Conservation (phyloP, 306 rosid genomes). For the Casuarina glauca region DNA sequence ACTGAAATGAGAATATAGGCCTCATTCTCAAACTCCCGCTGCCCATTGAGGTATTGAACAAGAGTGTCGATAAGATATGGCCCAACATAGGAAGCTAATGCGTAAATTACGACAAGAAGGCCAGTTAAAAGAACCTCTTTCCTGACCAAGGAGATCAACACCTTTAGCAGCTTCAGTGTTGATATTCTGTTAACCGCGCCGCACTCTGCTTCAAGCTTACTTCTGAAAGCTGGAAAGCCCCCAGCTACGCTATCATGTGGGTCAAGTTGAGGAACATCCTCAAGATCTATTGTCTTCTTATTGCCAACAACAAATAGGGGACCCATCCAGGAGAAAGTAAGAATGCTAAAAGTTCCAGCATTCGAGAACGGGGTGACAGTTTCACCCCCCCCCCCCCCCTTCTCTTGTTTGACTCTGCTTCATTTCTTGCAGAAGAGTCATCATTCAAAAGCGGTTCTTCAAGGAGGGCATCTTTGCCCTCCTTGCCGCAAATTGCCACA, state of each 20-base stretch:
- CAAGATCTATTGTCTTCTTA: slow-evolving; percentile 51
- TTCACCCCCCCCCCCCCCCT: slow-evolving; percentile 38
- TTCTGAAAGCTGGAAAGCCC: slow-evolving; percentile 32
- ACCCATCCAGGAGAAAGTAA: slow-evolving; percentile 53
- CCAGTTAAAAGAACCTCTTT: slow-evolving; percentile 37
- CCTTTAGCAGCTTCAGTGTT: slow-evolving; percentile 37
- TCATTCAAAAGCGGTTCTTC: slow-evolving; percentile 46
- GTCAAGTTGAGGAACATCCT: slow-evolving; percentile 59
- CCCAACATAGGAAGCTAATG: slow-evolving; percentile 49
- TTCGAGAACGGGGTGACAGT: slow-evolving; percentile 41
- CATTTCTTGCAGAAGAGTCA: slow-evolving; percentile 1
- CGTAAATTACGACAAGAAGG: slow-evolving; percentile 16
- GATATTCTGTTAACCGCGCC: slow-evolving; percentile 28
- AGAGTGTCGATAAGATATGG: slow-evolving; percentile 49
- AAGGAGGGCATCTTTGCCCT: slow-evolving; percentile 23
- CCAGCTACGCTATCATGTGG: slow-evolving; percentile 32
- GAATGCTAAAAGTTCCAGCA: slow-evolving; percentile 47
- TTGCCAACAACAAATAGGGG: slow-evolving; percentile 41
- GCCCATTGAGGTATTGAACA: slow-evolving; percentile 52
- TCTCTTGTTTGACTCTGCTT: slow-evolving; percentile 24
- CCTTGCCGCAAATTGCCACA: slow-evolving; percentile 35
- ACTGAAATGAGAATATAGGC: slow-evolving; percentile 46
- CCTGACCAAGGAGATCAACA: slow-evolving; percentile 38
- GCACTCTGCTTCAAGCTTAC: slow-evolving; percentile 36
- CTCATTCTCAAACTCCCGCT: slow-evolving; percentile 31